A percentile compares a stretch with the other conserved stretches of the same genome.
These are phyloP conservation scores for Meyerozyma guilliermondii DNA, from an alignment of 1,139 yeast species.

Conservation along the genomic window DNA sequence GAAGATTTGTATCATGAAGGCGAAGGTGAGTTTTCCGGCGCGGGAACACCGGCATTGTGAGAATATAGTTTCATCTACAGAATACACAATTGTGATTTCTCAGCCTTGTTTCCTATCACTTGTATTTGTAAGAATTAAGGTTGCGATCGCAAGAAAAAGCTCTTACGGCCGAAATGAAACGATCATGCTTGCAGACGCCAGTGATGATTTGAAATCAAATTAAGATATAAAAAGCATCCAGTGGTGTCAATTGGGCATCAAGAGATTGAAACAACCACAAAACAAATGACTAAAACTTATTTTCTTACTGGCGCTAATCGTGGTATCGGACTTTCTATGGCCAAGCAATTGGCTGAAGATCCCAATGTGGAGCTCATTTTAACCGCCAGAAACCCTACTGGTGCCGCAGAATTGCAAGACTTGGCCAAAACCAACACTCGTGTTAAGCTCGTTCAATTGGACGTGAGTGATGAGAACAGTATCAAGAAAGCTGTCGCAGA, in stretches of 20 bases:
- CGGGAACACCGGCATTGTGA: constrained; percentile 23
- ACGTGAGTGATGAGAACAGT: constrained; percentile 3
- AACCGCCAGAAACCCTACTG: constrained; percentile 8
- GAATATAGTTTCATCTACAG: too few species aligned
- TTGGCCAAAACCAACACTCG: constrained; percentile 6
- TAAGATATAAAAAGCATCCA: too few species aligned
- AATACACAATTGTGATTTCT: too few species aligned
- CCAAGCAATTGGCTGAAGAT: constrained; percentile 9
- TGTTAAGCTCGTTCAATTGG: constrained; percentile 5
- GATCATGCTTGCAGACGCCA: too few species aligned
- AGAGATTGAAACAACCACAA: neutral
- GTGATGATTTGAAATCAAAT: too few species aligned
- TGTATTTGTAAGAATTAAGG: too few species aligned
- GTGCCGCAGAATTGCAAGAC: constrained; percentile 9
- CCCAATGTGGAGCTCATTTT: constrained; percentile 10
- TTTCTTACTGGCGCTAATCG: constrained; percentile 17
- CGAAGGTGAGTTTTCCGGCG: constrained; percentile 47
- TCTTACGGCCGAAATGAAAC: too few species aligned
- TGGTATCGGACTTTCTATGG: constrained; percentile 16
- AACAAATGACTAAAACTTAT: neutral
- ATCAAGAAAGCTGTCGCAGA: constrained; percentile 1
- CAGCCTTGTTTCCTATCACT: too few species aligned
- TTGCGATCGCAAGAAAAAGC: too few species aligned
- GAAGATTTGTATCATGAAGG: constrained; percentile 61
- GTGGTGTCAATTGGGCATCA: too few species aligned